These are phyloP conservation scores for Phaeotremella skinneri DNA, from an alignment of 768 basidiomycete species.

Conservation along the genomic window DNA sequence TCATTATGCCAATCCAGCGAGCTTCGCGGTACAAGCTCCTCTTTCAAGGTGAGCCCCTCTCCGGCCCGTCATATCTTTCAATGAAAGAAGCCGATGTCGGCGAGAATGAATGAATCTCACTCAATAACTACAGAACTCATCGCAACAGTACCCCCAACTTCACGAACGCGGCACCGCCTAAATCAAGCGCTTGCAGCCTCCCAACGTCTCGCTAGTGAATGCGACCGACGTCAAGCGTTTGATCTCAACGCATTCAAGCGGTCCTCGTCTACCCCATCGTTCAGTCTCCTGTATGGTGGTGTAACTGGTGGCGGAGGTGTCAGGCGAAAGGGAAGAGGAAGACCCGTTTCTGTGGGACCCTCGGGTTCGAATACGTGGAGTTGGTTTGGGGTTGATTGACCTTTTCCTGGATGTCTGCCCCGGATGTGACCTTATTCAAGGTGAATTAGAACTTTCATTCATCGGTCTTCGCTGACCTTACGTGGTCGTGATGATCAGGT, in stretches of 20 bases:
- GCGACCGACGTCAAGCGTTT: slow-evolving; percentile 23
- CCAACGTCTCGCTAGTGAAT: slow-evolving; percentile 24
- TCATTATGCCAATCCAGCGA: slow-evolving; percentile 38
- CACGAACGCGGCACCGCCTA: slow-evolving; percentile 9
- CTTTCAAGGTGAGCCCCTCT: slow-evolving; percentile 24
- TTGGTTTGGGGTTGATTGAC: no score
- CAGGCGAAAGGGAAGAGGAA: not conserved
- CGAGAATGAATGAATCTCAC: not conserved
- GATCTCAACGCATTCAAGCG: slow-evolving; percentile 26
- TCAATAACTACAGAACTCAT: slow-evolving; percentile 17
- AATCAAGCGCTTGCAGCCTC: slow-evolving; percentile 22
- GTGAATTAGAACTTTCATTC: no score
- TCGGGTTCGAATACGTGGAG: no score
- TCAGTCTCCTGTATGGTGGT: no score
- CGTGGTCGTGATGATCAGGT: no score
- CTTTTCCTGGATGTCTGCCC: no score
- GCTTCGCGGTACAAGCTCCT: slow-evolving; percentile 36
- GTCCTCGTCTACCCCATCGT: not conserved
- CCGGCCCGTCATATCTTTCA: not conserved
- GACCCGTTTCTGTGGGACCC: no score
- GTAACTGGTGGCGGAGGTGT: no score
- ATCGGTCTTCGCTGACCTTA: no score
- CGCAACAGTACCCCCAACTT: slow-evolving; percentile 10
- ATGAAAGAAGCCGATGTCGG: not conserved
- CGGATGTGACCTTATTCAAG: no score